phyloP scores from a whole-genome alignment of 2,329 filamentous ascomycete species.

The Akanthomyces lecanii region DNA sequence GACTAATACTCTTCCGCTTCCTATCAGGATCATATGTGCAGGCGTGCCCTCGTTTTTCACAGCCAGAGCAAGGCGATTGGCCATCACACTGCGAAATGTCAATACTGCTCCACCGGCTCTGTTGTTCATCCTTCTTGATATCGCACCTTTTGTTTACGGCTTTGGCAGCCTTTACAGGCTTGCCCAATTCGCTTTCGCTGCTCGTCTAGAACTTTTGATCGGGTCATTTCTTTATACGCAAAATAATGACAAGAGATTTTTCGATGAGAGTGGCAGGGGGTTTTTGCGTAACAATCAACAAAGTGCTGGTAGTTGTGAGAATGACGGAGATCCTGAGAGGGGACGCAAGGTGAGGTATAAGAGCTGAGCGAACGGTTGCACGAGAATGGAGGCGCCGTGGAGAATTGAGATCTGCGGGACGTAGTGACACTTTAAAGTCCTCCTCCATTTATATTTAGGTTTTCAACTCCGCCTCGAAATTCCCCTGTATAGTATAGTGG shows the following conservation, averaged over 20 bases:
- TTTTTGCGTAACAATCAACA: not conserved
- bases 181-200: slow-evolving; percentile 60
- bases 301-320: not conserved
- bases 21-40: slow-evolving; percentile 38
- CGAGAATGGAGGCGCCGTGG: not conserved
- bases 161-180: slow-evolving; percentile 62
- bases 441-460: slow-evolving; percentile 1
- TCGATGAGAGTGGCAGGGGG: not conserved
- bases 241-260: not conserved
- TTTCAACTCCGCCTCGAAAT: not conserved
- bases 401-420: not conserved
- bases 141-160: slow-evolving; percentile 63
- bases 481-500: slow-evolving; percentile 1
- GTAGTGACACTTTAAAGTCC: not conserved
- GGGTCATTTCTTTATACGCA: slow-evolving; percentile 40
- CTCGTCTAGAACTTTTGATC: slow-evolving; percentile 52
- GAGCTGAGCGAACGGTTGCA: not conserved
- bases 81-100: slow-evolving; percentile 52
- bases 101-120: not conserved
- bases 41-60: slow-evolving; percentile 46
- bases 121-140: not conserved
- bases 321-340: not conserved
- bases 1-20: slow-evolving; percentile 9
- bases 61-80: slow-evolving; percentile 53
- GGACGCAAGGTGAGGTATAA: not conserved